Conservation (phyloP, 2,329 filamentous ascomycete genomes). For the Blumeria graminis region DNA sequence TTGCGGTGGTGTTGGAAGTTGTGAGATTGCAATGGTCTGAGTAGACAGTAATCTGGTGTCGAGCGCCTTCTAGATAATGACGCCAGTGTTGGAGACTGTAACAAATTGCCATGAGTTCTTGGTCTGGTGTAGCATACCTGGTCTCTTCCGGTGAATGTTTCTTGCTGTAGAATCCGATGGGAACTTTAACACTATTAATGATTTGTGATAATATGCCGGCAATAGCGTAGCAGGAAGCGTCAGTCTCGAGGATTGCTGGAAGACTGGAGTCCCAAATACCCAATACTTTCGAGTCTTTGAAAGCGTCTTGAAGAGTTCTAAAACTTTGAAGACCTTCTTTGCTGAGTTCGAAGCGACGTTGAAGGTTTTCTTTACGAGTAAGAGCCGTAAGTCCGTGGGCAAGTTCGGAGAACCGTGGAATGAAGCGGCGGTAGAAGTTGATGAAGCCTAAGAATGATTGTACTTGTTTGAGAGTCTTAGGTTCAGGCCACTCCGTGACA, state of each 20-base stretch:
- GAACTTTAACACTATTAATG: neutral
- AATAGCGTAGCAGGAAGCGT: neutral
- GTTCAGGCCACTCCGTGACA: neutral
- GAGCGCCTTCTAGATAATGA: neutral
- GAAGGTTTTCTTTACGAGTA: neutral
- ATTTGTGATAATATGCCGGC: neutral
- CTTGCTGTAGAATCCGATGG: neutral
- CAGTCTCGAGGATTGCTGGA: no score
- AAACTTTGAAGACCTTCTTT: neutral
- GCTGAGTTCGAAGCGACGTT: neutral
- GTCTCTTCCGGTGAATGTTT: neutral
- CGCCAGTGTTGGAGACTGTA: neutral
- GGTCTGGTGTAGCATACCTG: neutral
- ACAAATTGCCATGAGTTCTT: neutral
- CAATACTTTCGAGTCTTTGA: no score
- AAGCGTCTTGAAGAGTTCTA: no score
- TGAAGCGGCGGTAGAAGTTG: neutral
- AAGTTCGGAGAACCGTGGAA: neutral
- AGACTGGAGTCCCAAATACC: no score
- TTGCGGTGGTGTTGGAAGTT: neutral
- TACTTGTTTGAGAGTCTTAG: neutral
- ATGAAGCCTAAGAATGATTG: neutral
- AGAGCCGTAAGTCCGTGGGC: neutral
- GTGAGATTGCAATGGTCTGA: neutral
- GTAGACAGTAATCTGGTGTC: neutral